These are phyloP conservation scores for Euphorbia pulcherrima DNA, from an alignment of 345 rosid species.

Conservation along the genomic window DNA sequence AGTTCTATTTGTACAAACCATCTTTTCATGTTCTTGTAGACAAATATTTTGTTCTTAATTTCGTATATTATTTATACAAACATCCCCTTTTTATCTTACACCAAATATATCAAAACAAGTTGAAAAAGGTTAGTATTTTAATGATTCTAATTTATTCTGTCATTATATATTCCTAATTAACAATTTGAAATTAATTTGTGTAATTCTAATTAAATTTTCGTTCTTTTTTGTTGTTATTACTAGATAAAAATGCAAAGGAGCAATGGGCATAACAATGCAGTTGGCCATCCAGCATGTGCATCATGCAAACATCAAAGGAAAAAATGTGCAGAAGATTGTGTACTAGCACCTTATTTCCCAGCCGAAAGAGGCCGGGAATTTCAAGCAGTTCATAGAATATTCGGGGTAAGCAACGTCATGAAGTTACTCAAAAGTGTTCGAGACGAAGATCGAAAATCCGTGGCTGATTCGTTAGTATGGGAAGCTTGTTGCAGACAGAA, in stretches of 20 bases:
- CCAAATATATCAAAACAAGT: neutral
- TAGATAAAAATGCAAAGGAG: constrained; percentile 30
- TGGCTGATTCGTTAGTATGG: constrained; percentile 71
- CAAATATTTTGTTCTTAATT: constrained; percentile 17
- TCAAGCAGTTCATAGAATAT: constrained; percentile 49
- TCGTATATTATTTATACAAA: constrained; percentile 23
- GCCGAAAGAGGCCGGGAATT: constrained; percentile 36
- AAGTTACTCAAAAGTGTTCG: constrained; percentile 46
- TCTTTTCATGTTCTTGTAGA: constrained; percentile 38
- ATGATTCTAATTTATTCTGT: neutral
- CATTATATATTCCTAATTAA: too few relatives aligned
- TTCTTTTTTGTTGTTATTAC: too few relatives aligned
- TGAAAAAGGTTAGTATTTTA: constrained; percentile 16
- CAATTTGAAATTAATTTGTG: too few relatives aligned
- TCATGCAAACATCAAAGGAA: constrained; percentile 67
- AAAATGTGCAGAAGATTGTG: constrained; percentile 46
- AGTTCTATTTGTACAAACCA: constrained; percentile 1
- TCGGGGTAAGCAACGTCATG: constrained; percentile 50
- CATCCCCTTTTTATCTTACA: constrained; percentile 21
- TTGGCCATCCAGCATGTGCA: constrained; percentile 43
- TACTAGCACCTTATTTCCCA: constrained; percentile 50
- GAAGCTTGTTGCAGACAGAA: constrained; percentile 66
- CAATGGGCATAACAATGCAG: neutral
- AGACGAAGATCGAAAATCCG: constrained; percentile 41
- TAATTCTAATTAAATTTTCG: too few relatives aligned